Evolutionary conservation across 352 stramenopile species (phyloP).

Genomic region (Globisporangium alternatum): DNA sequence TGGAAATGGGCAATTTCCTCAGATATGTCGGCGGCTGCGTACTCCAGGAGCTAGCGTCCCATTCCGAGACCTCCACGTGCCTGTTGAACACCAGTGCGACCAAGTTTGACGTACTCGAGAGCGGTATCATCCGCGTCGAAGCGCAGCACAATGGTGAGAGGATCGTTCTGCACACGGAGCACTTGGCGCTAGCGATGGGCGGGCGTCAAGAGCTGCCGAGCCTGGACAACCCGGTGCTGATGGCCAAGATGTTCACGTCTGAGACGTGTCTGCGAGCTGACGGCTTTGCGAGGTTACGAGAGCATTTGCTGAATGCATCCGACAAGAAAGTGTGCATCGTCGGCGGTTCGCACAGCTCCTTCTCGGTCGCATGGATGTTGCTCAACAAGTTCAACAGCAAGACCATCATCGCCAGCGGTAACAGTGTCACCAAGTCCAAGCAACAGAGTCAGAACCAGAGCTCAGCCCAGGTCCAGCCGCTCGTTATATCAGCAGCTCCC

Average conservation of each 20-base stretch:
- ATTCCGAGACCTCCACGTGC: constrained; percentile 38
- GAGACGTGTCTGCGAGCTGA: constrained; percentile 64
- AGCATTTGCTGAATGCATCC: constrained; percentile 40
- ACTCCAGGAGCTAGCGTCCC: constrained; percentile 43
- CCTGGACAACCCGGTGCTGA: constrained; percentile 34
- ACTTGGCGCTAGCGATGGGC: constrained; percentile 69
- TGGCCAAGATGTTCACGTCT: constrained; percentile 61
- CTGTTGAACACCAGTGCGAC: constrained; percentile 49
- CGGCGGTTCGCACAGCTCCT: constrained; percentile 83
- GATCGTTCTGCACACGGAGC: constrained; percentile 48
- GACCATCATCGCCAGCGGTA: neutral
- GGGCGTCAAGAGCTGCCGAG: constrained; percentile 48
- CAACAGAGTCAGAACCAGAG: neutral
- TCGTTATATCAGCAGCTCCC: neutral
- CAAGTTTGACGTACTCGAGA: constrained; percentile 43
- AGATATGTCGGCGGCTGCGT: constrained; percentile 41
- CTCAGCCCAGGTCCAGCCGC: neutral
- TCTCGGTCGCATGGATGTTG: constrained; percentile 79
- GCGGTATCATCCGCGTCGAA: constrained; percentile 50
- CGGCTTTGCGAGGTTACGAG: constrained; percentile 49
- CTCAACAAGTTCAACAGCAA: constrained; percentile 51
- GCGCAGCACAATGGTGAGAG: constrained; percentile 27
- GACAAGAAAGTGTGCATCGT: constrained; percentile 74
- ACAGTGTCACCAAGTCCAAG: neutral
- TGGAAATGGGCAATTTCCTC: constrained; percentile 69